Evolutionary conservation across 345 rosid species (phyloP).

Genomic region (Camelina laxa): DNA sequence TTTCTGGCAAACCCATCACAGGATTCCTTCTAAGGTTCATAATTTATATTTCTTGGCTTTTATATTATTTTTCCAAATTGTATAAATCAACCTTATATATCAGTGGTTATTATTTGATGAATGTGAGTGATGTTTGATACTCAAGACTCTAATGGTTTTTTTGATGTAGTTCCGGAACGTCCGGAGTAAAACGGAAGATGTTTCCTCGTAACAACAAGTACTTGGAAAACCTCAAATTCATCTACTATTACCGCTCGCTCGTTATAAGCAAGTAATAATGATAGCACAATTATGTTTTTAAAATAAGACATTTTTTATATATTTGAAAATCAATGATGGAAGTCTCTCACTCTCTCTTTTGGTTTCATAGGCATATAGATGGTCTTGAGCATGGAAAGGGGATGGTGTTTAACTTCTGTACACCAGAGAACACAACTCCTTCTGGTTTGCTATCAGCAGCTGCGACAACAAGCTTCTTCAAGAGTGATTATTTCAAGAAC

Average conservation of each 20-base stretch:
- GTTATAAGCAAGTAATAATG: constrained; percentile 33
- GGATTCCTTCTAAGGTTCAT: constrained; percentile 51
- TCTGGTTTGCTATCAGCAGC: constrained; percentile 16
- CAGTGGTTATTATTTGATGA: background rate
- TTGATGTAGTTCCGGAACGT: constrained; percentile 62
- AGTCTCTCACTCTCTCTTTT: constrained; percentile 3
- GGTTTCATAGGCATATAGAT: constrained; percentile 21
- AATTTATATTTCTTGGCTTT: background rate
- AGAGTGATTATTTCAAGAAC: constrained; percentile 55
- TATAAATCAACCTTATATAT: background rate
- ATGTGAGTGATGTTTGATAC: background rate
- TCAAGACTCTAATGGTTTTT: background rate
- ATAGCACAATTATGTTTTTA: background rate
- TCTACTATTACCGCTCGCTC: constrained; percentile 18
- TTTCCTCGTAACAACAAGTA: constrained; percentile 54
- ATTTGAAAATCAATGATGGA: background rate
- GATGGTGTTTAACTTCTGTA: constrained; percentile 21
- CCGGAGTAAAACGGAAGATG: constrained; percentile 46
- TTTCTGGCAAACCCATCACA: constrained; percentile 61
- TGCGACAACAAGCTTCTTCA: constrained; percentile 36
- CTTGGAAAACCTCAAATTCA: constrained; percentile 23
- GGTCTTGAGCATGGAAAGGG: constrained; percentile 24
- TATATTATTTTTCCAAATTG: background rate
- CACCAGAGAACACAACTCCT: constrained; percentile 1
- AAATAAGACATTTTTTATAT: background rate